Conservation (phyloP, 495 filamentous ascomycete genomes). For the Podospora pseudocomata region DNA sequence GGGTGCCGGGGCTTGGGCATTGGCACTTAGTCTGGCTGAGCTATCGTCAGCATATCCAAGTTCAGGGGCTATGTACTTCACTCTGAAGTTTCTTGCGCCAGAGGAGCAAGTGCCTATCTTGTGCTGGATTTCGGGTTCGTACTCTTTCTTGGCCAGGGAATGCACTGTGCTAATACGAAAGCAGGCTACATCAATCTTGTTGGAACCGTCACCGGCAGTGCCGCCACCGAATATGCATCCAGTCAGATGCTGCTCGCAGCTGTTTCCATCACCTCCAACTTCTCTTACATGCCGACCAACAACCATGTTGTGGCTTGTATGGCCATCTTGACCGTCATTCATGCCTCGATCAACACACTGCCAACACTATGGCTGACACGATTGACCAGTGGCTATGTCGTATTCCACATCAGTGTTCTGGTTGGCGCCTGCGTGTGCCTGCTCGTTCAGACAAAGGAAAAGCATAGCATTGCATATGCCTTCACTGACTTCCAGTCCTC, state of each 20-base stretch:
- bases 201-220: constrained; percentile 61
- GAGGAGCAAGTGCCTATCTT: constrained; percentile 43
- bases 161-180: not conserved
- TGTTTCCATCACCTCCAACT: constrained; percentile 57
- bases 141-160: not conserved
- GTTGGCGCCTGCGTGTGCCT: constrained; percentile 58
- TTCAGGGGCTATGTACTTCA: constrained; percentile 54
- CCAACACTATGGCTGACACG: constrained; percentile 62
- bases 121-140: constrained; percentile 44
- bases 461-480: constrained; percentile 57
- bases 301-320: constrained; percentile 57
- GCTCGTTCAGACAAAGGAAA: constrained; percentile 55
- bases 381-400: constrained; percentile 60
- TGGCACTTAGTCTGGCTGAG: constrained; percentile 57
- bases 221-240: constrained; percentile 63
- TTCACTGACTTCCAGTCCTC: constrained; percentile 59
- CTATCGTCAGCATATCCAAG: constrained; percentile 58
- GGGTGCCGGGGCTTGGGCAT: constrained; percentile 60
- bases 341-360: constrained; percentile 56
- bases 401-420: constrained; percentile 61
- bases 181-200: constrained; percentile 65
- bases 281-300: constrained; percentile 51
- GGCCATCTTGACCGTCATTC: constrained; percentile 54
- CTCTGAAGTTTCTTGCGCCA: constrained; percentile 42
- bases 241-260: constrained; percentile 66